phyloP scores from a whole-genome alignment of 345 rosid genomes.

The Eucalyptus paniculata region DNA sequence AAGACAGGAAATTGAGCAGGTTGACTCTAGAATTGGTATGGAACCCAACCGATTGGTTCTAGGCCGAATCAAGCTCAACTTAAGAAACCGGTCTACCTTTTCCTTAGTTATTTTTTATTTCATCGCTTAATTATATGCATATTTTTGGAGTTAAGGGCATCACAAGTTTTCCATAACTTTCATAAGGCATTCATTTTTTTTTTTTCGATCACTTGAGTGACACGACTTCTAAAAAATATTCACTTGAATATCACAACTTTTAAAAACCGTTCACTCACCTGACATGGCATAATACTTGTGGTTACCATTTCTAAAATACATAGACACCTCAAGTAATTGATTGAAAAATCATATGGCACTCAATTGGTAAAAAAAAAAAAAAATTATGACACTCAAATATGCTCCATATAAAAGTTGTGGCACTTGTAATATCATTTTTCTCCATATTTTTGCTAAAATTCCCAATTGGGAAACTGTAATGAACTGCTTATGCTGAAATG shows the following conservation, averaged over 20 bases:
- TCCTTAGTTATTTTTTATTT: too few species aligned
- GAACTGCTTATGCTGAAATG: background rate
- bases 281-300: background rate
- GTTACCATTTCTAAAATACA: accelerated
- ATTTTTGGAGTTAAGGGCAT: too few species aligned
- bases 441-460: background rate
- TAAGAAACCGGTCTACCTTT: background rate
- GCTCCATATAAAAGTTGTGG: background rate
- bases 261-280: background rate
- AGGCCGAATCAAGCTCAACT: background rate
- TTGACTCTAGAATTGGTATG: background rate
- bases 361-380: accelerated
- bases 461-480: background rate
- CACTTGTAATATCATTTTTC: background rate
- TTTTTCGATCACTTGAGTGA: background rate
- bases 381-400: background rate
- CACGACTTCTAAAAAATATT: background rate
- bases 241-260: background rate
- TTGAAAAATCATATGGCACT: background rate
- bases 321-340: background rate
- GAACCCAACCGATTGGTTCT: background rate
- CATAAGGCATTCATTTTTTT: too few species aligned
- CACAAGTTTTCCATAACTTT: background rate
- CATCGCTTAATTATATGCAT: background rate
- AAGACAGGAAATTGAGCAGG: background rate